Base-by-base conservation (phyloP, 331 rosid genomes). In the Rhamnella rubrinervis region DNA sequence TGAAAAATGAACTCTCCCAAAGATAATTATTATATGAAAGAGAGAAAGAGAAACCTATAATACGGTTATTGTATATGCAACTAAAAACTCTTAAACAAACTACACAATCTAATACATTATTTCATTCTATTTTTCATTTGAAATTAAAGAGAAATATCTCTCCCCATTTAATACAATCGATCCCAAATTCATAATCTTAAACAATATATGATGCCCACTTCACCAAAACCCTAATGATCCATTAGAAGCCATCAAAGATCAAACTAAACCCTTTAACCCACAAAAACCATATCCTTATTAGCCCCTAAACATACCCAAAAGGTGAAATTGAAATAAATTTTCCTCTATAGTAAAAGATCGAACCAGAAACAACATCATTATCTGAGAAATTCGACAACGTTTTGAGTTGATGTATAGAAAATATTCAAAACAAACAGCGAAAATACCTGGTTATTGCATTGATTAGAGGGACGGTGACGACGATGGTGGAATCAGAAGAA, bases 381-480 rank as follows among this genome's bases (percentile, higher is more conserved):
- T 20, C 35, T 21, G 38, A 71, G 66, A 73, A 75, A 63, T 51
- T 28, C 35, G 70, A 55, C 16, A 8, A 44, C 47, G 47, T 40
- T 40, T 40, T 40, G 47, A 40, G 11, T 11, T 1, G 13, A 40
- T 11, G 13, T 1, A 40, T 40, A 7, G 1, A 40, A 7, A 31
- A 31, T 10, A 66, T 51, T 28, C 16, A 40, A 52, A 39, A 19
- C 2, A 37, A 51, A 2, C 10, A 5, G 16, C 63, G 26, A 4
- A 51, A 0, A 6, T 70, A 75, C 78, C 79, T 17, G 75, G 56
- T 61, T 71, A 76, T 53, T 66, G 60, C 77, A 81, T 71, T 63
- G 58, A 88, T 80, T 83, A 70, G 66, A 66, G 51, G 71, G 37
- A 77, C 78, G 53, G 70, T 25, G 81, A 83, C 18, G 40, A 57